phyloP scores from a whole-genome alignment of 805 yeast species.

The Hanseniaspora mollemarum region DNA sequence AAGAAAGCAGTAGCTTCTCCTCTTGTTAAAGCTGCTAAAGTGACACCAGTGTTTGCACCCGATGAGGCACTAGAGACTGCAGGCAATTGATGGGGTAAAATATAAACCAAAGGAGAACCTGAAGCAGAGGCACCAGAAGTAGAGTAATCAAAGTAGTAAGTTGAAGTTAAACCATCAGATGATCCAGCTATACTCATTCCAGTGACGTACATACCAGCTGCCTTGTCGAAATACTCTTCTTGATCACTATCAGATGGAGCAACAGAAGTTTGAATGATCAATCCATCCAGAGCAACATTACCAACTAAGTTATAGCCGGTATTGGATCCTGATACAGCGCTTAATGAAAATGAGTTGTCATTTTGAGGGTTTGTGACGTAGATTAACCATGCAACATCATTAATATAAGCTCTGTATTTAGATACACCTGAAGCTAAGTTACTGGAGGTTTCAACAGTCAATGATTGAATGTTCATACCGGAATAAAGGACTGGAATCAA shows the following conservation, averaged over 20 bases:
- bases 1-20: conserved; percentile 41
- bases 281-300: conserved; percentile 29
- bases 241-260: conserved; percentile 32
- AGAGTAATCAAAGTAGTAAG: conserved; percentile 39
- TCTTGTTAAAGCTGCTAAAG: conserved; percentile 39
- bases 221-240: conserved; percentile 43
- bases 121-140: conserved; percentile 41
- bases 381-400: conserved; percentile 41
- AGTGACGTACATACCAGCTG: conserved; percentile 59
- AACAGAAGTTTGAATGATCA: conserved; percentile 42
- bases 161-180: conserved; percentile 36
- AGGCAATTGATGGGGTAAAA: conserved; percentile 43
- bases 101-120: conserved; percentile 39
- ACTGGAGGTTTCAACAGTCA: conserved; percentile 30
- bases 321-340: conserved; percentile 28
- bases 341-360: conserved; percentile 18
- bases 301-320: conserved; percentile 32
- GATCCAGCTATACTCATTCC: conserved; percentile 40
- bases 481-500: conserved; percentile 39
- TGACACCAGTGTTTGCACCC: conserved; percentile 33
- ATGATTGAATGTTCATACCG: conserved; percentile 35
- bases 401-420: conserved; percentile 45
- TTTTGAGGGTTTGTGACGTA: conserved; percentile 36
- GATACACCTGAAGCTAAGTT: conserved; percentile 31
- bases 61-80: conserved; percentile 29